Evolutionary conservation across 169 alveolate genomes (phyloP).

Genomic region (Eimeria tenella): DNA sequence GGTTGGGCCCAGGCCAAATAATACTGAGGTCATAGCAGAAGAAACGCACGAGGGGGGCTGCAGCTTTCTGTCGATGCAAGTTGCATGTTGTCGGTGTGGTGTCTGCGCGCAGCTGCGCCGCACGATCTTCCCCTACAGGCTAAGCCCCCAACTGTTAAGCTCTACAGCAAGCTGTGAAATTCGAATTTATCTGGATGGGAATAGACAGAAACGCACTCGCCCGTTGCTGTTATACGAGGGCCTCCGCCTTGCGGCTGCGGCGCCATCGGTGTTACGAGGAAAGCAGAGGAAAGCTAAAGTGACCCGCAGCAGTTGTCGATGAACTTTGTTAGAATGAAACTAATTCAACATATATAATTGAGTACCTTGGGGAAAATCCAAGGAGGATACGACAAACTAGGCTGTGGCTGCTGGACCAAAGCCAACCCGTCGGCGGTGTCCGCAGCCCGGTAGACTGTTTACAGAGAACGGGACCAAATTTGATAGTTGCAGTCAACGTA

Average conservation of each 20-base stretch:
- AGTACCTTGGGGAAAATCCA: neutral
- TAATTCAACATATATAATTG: too few relatives aligned
- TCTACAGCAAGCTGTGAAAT: too few relatives aligned
- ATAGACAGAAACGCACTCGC: neutral
- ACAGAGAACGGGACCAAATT: neutral
- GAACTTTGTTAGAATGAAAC: too few relatives aligned
- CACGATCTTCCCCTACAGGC: neutral
- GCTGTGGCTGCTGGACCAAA: neutral
- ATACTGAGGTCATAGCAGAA: neutral
- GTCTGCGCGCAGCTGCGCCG: neutral
- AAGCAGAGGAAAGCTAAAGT: neutral
- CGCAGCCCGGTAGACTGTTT: too few relatives aligned
- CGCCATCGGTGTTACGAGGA: neutral
- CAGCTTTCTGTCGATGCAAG: neutral
- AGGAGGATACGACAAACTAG: neutral
- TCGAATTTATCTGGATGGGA: neutral
- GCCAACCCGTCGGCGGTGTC: neutral
- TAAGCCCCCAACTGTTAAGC: neutral
- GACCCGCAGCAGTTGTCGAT: too few relatives aligned
- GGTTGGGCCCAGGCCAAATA: neutral
- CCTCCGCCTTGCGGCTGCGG: constrained; percentile 18
- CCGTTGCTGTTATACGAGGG: constrained; percentile 15
- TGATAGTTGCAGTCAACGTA: too few relatives aligned
- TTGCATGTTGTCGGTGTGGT: too few relatives aligned
- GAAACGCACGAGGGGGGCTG: too few relatives aligned